Conservation (phyloP, 192 early-diverging fungal species). For the Piromyces finnis region DNA sequence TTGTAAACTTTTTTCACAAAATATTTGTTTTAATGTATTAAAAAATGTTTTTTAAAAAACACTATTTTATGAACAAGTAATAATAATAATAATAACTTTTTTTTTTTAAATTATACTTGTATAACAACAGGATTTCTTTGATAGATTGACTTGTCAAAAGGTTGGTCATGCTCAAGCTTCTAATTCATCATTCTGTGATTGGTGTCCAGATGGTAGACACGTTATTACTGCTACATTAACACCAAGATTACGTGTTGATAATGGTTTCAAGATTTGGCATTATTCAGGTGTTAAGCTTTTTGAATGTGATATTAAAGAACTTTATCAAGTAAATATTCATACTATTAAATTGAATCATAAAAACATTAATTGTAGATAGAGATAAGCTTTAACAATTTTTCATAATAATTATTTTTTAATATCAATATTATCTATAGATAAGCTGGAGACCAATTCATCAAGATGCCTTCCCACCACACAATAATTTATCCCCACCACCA, state of each 20-base stretch:
- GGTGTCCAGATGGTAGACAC: slow-evolving; percentile 84
- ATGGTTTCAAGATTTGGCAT: slow-evolving; percentile 94
- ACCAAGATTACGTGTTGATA: slow-evolving; percentile 88
- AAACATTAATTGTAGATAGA: too few relatives aligned
- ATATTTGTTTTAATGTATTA: too few relatives aligned
- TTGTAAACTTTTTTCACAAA: too few relatives aligned
- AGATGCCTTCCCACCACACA: slow-evolving; percentile 52
- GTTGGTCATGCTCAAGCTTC: slow-evolving; percentile 57
- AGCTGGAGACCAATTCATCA: slow-evolving; percentile 12
- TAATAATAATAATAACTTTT: too few relatives aligned
- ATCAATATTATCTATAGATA: too few relatives aligned
- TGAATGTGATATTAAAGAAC: slow-evolving; percentile 56
- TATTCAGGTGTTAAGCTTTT: slow-evolving; percentile 73
- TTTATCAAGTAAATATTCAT: slow-evolving; percentile 68
- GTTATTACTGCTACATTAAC: slow-evolving; percentile 90
- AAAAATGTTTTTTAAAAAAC: too few relatives aligned
- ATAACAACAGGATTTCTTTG: slow-evolving; percentile 55
- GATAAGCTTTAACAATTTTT: too few relatives aligned
- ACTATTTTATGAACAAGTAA: too few relatives aligned
- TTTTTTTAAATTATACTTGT: not conserved
- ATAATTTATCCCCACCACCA: slow-evolving; percentile 17
- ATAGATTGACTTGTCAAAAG: slow-evolving; percentile 69
- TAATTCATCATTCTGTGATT: slow-evolving; percentile 71
- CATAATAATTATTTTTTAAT: too few relatives aligned
- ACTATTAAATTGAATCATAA: too few relatives aligned